These are phyloP conservation scores for Phoma sp. DNA, from an alignment of 2,329 filamentous ascomycete species.

Conservation along the genomic window DNA sequence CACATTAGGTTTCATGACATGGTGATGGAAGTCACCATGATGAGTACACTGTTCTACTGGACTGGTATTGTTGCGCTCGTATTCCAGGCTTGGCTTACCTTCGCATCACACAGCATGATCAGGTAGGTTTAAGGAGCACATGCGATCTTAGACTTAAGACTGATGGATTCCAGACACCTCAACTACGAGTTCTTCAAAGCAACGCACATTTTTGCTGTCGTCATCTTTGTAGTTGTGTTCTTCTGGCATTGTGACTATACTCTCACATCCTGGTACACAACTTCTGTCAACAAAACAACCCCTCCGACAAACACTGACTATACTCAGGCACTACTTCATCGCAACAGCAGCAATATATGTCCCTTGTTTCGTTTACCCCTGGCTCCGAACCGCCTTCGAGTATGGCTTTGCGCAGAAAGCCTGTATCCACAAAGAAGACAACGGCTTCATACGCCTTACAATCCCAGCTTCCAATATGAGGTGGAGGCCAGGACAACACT, in stretches of 20 bases:
- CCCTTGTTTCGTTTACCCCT: conserved; percentile 54
- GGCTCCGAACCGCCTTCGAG: conserved; percentile 57
- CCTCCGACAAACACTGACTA: not conserved
- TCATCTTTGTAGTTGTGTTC: conserved; percentile 64
- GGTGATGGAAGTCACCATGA: conserved; percentile 45
- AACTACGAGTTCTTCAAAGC: conserved; percentile 69
- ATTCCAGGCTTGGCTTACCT: conserved; percentile 62
- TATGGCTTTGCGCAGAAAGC: conserved; percentile 58
- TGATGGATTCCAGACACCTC: conserved; percentile 50
- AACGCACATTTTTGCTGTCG: conserved; percentile 59
- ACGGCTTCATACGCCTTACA: conserved; percentile 26
- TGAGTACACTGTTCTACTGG: conserved; percentile 56
- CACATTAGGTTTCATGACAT: conserved; percentile 59
- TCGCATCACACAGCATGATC: conserved; percentile 60
- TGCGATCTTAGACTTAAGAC: not conserved
- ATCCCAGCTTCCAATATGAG: conserved; percentile 40
- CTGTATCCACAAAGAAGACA: conserved; percentile 39
- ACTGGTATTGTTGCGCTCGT: conserved; percentile 63
- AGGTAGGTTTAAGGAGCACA: conserved; percentile 46
- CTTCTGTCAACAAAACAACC: not conserved
- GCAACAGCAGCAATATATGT: conserved; percentile 61
- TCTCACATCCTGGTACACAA: conserved; percentile 59
- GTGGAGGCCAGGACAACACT: conserved; percentile 63
- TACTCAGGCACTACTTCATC: conserved; percentile 65
- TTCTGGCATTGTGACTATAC: conserved; percentile 66